These are phyloP conservation scores for Gentiana macrophylla DNA, from an alignment of 257 asterid species.

Conservation along the genomic window DNA sequence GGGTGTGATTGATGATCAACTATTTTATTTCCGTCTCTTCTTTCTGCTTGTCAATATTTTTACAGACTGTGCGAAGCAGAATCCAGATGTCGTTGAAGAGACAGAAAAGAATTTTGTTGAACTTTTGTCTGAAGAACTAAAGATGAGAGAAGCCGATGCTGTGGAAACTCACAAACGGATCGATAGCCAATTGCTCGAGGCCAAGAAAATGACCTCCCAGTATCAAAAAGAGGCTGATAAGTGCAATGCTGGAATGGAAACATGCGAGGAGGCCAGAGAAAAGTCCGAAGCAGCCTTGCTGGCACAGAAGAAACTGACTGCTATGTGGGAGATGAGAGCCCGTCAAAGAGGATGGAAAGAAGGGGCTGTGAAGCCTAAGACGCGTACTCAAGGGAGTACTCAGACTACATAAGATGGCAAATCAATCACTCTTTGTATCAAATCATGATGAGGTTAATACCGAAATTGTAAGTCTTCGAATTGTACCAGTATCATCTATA, in stretches of 20 bases:
- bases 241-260: constrained; percentile 96
- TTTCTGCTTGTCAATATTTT: background rate
- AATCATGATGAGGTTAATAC: no score
- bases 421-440: no score
- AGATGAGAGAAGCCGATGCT: constrained; percentile 71
- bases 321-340: constrained; percentile 82
- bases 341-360: constrained; percentile 89
- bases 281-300: constrained; percentile 63
- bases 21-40: no score
- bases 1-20: no score
- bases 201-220: constrained; percentile 85
- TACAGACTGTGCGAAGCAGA: constrained; percentile 82
- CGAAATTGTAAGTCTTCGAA: no score
- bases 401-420: constrained; percentile 11
- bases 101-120: constrained; percentile 80
- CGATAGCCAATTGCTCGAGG: constrained; percentile 83
- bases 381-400: constrained; percentile 12
- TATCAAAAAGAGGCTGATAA: constrained; percentile 95
- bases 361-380: constrained; percentile 27
- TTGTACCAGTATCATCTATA: no score
- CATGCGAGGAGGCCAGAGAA: constrained; percentile 93
- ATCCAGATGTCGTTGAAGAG: constrained; percentile 78
- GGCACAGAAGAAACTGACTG: constrained; percentile 62
- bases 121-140: constrained; percentile 74
- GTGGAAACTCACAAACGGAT: constrained; percentile 74